A percentile compares a stretch with the other conserved stretches of the same genome.
phyloP scores from a whole-genome alignment of 2,329 filamentous ascomycete genomes.

The Fusarium luffae region DNA sequence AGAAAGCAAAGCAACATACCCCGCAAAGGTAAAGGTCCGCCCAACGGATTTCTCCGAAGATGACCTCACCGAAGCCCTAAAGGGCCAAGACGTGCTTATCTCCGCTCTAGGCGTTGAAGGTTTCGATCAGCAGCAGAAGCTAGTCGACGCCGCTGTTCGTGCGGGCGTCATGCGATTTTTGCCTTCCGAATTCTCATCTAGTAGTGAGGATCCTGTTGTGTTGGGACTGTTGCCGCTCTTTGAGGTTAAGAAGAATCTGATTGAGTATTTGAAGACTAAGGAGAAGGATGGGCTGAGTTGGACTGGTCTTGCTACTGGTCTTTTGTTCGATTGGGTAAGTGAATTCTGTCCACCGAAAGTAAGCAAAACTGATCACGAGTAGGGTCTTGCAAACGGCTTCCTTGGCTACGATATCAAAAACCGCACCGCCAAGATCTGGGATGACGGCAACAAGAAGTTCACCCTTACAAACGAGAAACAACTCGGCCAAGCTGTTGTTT shows the following conservation, averaged over 20 bases:
- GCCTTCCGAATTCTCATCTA: not conserved
- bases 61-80: not conserved
- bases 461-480: conserved; percentile 1
- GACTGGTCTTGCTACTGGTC: conserved; percentile 5
- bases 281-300: conserved; percentile 3
- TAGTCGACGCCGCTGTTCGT: not conserved
- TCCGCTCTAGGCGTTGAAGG: not conserved
- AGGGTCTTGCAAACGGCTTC: conserved; percentile 2
- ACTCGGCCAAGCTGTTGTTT: not conserved
- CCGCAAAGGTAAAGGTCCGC: not conserved
- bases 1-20: conserved; percentile 3
- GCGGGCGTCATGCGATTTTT: not conserved
- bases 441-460: conserved; percentile 1
- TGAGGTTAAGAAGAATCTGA: not conserved
- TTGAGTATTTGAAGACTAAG: not conserved
- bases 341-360: no score
- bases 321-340: conserved; percentile 5
- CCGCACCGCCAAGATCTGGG: not conserved
- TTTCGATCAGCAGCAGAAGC: not conserved
- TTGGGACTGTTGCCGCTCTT: not conserved
- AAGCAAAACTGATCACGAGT: no score
- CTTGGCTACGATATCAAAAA: not conserved
- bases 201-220: not conserved
- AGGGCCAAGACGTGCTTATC: not conserved
- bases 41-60: not conserved